phyloP scores from a whole-genome alignment of 495 filamentous ascomycete species.

The Xylaria castorea region DNA sequence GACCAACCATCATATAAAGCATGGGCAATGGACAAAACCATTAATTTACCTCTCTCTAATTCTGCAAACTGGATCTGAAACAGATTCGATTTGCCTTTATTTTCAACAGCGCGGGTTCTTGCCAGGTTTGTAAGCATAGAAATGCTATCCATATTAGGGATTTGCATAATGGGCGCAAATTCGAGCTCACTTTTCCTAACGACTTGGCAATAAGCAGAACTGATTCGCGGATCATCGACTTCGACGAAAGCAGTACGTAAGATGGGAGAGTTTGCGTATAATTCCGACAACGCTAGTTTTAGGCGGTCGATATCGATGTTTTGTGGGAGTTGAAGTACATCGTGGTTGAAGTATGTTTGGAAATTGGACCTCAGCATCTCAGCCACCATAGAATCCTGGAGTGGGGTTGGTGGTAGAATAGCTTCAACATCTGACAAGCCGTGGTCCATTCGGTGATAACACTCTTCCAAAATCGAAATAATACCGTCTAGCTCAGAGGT shows the following conservation, averaged over 20 bases:
- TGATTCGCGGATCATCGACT: constrained; percentile 62
- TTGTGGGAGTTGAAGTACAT: constrained; percentile 62
- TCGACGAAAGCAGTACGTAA: constrained; percentile 75
- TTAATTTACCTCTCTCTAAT: constrained; percentile 46
- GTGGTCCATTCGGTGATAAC: not conserved
- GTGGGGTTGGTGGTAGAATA: constrained; percentile 69
- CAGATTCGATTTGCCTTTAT: constrained; percentile 38
- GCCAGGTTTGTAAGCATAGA: constrained; percentile 38
- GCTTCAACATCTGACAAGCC: constrained; percentile 47
- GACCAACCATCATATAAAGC: constrained; percentile 84
- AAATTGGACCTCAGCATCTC: constrained; percentile 73
- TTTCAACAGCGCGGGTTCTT: constrained; percentile 36
- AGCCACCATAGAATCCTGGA: constrained; percentile 84
- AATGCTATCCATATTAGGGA: constrained; percentile 38
- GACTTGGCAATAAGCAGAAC: constrained; percentile 69
- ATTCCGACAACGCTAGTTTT: constrained; percentile 63
- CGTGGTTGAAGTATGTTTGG: constrained; percentile 79
- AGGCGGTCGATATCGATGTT: constrained; percentile 60
- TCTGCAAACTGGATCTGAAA: constrained; percentile 53
- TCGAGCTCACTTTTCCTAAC: constrained; percentile 47
- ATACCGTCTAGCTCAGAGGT: constrained; percentile 18
- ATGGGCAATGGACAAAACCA: constrained; percentile 77
- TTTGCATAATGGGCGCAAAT: constrained; percentile 25
- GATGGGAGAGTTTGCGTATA: constrained; percentile 68
- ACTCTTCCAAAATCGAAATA: constrained; percentile 26